Conservation (phyloP, 1,139 yeast genomes). For the Zygosaccharomyces pseudobailii region DNA sequence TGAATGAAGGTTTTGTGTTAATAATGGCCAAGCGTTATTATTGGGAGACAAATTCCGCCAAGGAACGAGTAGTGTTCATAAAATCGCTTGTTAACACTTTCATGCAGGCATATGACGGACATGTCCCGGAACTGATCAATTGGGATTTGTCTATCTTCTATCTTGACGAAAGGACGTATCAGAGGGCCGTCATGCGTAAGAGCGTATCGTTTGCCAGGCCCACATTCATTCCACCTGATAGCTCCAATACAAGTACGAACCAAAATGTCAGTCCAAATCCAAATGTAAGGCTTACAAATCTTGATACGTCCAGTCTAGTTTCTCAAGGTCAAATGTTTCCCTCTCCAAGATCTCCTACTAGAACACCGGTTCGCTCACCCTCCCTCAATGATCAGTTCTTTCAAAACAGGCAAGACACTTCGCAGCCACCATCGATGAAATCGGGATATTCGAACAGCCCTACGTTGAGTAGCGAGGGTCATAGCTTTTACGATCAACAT, state of each 20-base stretch:
- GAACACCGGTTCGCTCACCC: conserved; percentile 10
- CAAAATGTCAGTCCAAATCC: background rate
- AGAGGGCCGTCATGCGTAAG: conserved; percentile 27
- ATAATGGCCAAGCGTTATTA: conserved; percentile 74
- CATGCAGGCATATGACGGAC: conserved; percentile 64
- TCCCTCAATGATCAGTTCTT: conserved; percentile 2
- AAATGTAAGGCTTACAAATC: background rate
- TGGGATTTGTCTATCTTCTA: conserved; percentile 41
- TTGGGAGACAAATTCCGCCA: conserved; percentile 73
- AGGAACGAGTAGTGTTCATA: conserved; percentile 63
- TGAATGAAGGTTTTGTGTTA: conserved; percentile 55
- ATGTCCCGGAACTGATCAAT: conserved; percentile 55
- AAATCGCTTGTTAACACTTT: conserved; percentile 59
- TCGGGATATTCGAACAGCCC: conserved; percentile 23
- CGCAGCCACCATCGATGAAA: conserved; percentile 8
- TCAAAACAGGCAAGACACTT: background rate
- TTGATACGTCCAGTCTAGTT: background rate
- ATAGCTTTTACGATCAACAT: background rate
- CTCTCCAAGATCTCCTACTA: conserved; percentile 15
- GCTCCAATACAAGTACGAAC: background rate
- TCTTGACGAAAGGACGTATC: conserved; percentile 36
- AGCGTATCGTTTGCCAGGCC: conserved; percentile 8
- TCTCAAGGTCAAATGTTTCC: background rate
- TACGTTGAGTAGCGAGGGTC: conserved; percentile 8
- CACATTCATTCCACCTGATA: background rate